Percentiles rank a stretch among this genome's conserved stretches.
Evolutionary conservation across 2,329 filamentous ascomycete genomes (phyloP).

Genomic region (Aspergillus pseudonomiae): DNA sequence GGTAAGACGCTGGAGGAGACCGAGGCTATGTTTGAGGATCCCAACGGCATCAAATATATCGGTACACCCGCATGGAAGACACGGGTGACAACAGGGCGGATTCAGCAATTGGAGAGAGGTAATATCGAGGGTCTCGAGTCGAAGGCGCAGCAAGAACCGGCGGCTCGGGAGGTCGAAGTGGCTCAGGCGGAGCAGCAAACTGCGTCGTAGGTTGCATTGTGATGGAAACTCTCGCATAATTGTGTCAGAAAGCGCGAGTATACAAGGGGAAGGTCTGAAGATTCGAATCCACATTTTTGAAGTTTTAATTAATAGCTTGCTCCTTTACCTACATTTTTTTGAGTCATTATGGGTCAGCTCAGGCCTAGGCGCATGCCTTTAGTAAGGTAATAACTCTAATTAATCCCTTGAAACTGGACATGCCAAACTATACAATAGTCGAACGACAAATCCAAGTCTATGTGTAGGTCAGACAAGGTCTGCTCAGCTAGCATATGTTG

Average conservation of each 20-base stretch:
- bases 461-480: too few relatives aligned
- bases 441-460: too few relatives aligned
- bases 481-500: too few relatives aligned
- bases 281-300: neutral
- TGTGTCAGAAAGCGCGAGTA: neutral
- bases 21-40: constrained; percentile 66
- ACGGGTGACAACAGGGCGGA: constrained; percentile 18
- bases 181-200: constrained; percentile 2
- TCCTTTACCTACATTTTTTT: neutral
- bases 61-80: constrained; percentile 47
- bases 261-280: neutral
- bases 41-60: constrained; percentile 29
- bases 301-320: neutral
- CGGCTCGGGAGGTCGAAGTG: neutral
- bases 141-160: constrained; percentile 8
- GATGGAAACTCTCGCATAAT: neutral
- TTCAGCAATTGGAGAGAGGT: constrained; percentile 23
- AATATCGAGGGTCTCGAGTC: constrained; percentile 23
- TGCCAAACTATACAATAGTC: too few relatives aligned
- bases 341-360: neutral
- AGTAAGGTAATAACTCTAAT: neutral
- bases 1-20: constrained; percentile 77
- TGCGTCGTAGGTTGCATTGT: neutral
- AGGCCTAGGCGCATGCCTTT: neutral
- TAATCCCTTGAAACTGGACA: neutral